These are phyloP conservation scores for Hypomontagnella submonticulosa DNA, from an alignment of 495 filamentous ascomycete genomes.

Conservation along the genomic window DNA sequence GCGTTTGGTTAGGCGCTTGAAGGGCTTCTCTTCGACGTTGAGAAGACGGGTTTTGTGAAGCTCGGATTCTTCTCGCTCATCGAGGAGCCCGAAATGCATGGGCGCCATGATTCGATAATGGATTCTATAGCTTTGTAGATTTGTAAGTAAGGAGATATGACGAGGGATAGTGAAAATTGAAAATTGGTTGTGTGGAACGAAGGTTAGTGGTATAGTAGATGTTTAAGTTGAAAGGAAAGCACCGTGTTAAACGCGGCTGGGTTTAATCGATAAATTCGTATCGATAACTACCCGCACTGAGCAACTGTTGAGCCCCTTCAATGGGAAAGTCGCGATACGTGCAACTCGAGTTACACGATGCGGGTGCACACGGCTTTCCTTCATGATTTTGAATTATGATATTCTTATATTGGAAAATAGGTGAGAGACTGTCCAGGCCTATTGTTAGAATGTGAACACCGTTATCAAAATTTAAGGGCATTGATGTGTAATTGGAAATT, in stretches of 20 bases:
- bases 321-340: slow-evolving; percentile 23
- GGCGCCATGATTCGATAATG: slow-evolving; percentile 39
- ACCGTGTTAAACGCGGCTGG: slow-evolving; percentile 1
- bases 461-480: no score
- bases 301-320: slow-evolving; percentile 12
- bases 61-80: slow-evolving; percentile 73
- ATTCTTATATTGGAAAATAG: no score
- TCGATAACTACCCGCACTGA: slow-evolving; percentile 15
- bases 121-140: not conserved
- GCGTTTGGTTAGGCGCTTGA: slow-evolving; percentile 87
- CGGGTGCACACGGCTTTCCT: not conserved
- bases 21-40: slow-evolving; percentile 91
- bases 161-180: not conserved
- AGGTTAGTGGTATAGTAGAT: not conserved
- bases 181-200: not conserved
- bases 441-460: no score
- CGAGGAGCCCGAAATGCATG: slow-evolving; percentile 53
- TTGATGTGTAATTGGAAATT: not conserved
- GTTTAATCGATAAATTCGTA: slow-evolving; percentile 17
- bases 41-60: slow-evolving; percentile 92
- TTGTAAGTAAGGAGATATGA: not conserved
- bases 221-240: slow-evolving; percentile 5
- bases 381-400: not conserved
- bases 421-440: no score
- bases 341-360: slow-evolving; percentile 15